phyloP scores from a whole-genome alignment of 148 eudicot species.

The Drosera capensis region DNA sequence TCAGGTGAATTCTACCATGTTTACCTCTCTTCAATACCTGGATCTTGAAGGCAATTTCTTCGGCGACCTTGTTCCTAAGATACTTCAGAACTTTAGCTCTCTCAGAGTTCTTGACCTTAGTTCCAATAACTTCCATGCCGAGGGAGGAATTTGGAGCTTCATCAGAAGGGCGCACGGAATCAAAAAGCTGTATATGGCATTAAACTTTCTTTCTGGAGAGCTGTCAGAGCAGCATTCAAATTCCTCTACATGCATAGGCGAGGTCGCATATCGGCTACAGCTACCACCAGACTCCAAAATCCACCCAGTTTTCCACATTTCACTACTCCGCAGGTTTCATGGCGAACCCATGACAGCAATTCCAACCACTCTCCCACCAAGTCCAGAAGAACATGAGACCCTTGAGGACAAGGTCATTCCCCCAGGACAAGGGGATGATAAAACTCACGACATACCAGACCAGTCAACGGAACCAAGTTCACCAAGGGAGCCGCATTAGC shows the following conservation, averaged over 20 bases:
- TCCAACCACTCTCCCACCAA: too few relatives aligned
- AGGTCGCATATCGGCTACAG: constrained; percentile 2
- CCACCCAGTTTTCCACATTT: too few relatives aligned
- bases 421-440: too few relatives aligned
- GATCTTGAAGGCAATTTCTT: constrained; percentile 9
- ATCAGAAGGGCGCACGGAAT: constrained; percentile 7
- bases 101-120: constrained; percentile 13
- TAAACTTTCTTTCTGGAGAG: background rate
- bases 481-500: too few relatives aligned
- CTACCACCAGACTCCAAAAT: too few relatives aligned
- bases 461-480: too few relatives aligned
- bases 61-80: constrained; percentile 2
- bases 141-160: constrained; percentile 12
- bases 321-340: too few relatives aligned
- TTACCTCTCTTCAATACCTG: constrained; percentile 5
- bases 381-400: too few relatives aligned
- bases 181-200: constrained; percentile 1
- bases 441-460: too few relatives aligned
- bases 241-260: constrained; percentile 1
- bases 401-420: too few relatives aligned
- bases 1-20: constrained; percentile 1
- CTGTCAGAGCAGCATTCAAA: background rate
- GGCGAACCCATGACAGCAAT: too few relatives aligned
- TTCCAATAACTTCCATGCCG: constrained; percentile 1
- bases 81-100: constrained; percentile 1